Conservation (phyloP, 768 basidiomycete species). For the Boletus reticulatus region DNA sequence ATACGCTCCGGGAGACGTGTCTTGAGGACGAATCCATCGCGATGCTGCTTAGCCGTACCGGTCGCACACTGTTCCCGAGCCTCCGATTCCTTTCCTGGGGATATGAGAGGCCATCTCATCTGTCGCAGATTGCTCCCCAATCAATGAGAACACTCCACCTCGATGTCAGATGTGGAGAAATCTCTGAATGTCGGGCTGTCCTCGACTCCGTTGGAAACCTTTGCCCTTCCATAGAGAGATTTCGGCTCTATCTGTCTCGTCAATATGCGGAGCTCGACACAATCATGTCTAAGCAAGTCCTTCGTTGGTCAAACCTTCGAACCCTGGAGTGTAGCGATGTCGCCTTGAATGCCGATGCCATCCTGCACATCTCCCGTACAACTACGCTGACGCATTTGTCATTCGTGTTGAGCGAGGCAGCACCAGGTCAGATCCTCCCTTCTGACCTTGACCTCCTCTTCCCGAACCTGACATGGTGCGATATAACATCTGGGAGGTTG, state of each 20-base stretch:
- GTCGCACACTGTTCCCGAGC: neutral
- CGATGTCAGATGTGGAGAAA: neutral
- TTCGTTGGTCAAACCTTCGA: conserved; percentile 1
- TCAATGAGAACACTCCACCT: neutral
- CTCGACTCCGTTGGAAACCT: neutral
- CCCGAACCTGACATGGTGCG: neutral
- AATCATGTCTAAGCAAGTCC: neutral
- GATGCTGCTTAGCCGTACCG: neutral
- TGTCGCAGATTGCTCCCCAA: neutral
- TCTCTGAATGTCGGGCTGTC: neutral
- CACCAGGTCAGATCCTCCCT: neutral
- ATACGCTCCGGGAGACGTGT: neutral
- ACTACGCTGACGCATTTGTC: neutral
- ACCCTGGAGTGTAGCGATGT: neutral
- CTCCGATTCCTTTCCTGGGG: neutral
- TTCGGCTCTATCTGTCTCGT: neutral
- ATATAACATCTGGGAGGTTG: neutral
- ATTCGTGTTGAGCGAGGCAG: neutral
- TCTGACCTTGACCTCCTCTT: neutral
- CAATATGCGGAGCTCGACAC: neutral
- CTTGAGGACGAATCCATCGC: neutral
- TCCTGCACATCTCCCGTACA: neutral
- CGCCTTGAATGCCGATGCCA: neutral
- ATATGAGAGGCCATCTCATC: neutral
- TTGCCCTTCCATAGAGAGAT: neutral